Evolutionary conservation across 768 basidiomycete species (phyloP).

Genomic region (Psilocybe tampanensis): DNA sequence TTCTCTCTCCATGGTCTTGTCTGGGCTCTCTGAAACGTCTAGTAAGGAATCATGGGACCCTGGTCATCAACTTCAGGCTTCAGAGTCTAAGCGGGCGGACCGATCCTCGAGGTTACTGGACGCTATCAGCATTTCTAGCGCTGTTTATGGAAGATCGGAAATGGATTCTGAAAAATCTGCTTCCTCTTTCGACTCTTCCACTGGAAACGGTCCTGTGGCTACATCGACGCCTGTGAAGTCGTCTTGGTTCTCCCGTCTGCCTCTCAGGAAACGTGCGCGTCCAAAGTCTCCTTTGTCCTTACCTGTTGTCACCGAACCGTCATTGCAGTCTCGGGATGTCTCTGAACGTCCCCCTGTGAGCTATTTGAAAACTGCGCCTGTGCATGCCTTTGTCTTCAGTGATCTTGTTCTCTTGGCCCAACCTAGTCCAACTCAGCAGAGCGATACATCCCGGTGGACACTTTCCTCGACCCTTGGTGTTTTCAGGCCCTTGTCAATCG

Average conservation of each 20-base stretch:
- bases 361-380: constrained; percentile 19
- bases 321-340: neutral
- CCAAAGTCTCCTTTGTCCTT: constrained; percentile 17
- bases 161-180: constrained; percentile 37
- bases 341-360: neutral
- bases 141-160: constrained; percentile 42
- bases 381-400: constrained; percentile 58
- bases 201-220: constrained; percentile 4
- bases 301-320: neutral
- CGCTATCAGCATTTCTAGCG: constrained; percentile 47
- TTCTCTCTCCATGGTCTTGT: constrained; percentile 47
- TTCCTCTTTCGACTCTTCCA: constrained; percentile 17
- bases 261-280: constrained; percentile 22
- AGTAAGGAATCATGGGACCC: neutral
- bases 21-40: constrained; percentile 16
- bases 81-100: constrained; percentile 15
- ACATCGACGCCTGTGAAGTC: constrained; percentile 21
- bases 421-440: constrained; percentile 22
- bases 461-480: constrained; percentile 39
- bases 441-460: constrained; percentile 23
- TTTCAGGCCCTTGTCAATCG: constrained; percentile 48
- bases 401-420: constrained; percentile 68
- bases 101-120: constrained; percentile 37
- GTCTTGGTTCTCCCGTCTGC: constrained; percentile 29
- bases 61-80: constrained; percentile 9